Evolutionary conservation across 805 yeast genomes (phyloP), one percentile per base, ranked within the genome.

Genomic region (Myxozyma neglecta): DNA sequence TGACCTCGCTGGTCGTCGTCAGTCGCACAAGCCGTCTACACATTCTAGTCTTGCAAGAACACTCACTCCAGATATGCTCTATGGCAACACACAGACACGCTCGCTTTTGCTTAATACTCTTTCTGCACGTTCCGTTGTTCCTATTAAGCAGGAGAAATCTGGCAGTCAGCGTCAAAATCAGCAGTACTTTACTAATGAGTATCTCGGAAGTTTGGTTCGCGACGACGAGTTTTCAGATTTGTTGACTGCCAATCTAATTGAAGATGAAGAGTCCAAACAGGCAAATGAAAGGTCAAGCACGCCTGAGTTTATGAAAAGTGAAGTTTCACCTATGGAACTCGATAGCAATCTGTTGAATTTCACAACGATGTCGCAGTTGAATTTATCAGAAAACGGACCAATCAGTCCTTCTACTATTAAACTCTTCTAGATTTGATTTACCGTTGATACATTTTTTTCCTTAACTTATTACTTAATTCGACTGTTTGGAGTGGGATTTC

Each of bases 341-440:
- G 56, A 42, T 29, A 39, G 36, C 29, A 59, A 54, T 35, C 32
- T 54, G 29, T 63, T 63, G n/a, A 44, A 59, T 14, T 61, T 61
- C 53, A 61, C 60, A 16, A 57, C 57, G 35, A 35, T 61, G 64
- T 53, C 64, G 16, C 64, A 61, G 44, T 44, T 61, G 24, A 54
- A 61, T 20, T 40, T 56, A 9, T 3, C 24, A 32, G 40, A n/a
- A 10, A 20, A 20, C 11, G 18, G 20, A 16, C 10, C 46, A 2
- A 42, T 20, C 9, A 42, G 46, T 16, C 18, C 46, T 16, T 9
- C 20, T 9, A 10, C 46, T 8, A 42, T 20, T 3, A 42, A 42
- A 6, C 20, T 42, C 5, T 42, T 42, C 18, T 42, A 42, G 46
- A 42, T 42, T 42, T 18, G 8, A 2, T 34, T 39, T 24, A 13